phyloP scores from a whole-genome alignment of 192 early-diverging fungal genomes.

The Coemansia sp. region DNA sequence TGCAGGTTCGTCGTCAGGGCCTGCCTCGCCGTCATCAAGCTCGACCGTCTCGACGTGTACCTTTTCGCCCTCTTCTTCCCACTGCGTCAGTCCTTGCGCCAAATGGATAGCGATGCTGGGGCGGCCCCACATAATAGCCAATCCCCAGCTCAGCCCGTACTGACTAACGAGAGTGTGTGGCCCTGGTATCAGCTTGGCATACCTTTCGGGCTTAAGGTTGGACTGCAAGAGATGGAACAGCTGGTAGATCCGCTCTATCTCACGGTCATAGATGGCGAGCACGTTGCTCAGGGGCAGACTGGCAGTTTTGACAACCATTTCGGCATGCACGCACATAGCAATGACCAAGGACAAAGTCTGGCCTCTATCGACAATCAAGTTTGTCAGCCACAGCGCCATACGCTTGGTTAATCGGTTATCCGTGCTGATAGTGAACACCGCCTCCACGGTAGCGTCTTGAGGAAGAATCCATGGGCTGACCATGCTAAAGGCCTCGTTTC shows the following conservation, averaged over 20 bases:
- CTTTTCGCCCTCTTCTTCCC: conserved; percentile 32
- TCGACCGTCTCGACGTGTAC: conserved; percentile 19
- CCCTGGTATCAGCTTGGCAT: conserved; percentile 34
- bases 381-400: conserved; percentile 41
- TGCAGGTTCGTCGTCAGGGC: background rate
- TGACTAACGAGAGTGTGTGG: conserved; percentile 31
- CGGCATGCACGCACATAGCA: conserved; percentile 39
- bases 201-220: conserved; percentile 40
- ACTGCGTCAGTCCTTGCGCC: conserved; percentile 31
- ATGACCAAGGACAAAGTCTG: conserved; percentile 31
- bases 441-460: conserved; percentile 30
- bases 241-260: conserved; percentile 49
- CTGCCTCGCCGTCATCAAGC: background rate
- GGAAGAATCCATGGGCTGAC: conserved; percentile 35
- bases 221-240: conserved; percentile 40
- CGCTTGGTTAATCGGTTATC: conserved; percentile 28
- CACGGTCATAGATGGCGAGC: conserved; percentile 45
- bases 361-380: conserved; percentile 13
- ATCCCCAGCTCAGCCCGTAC: conserved; percentile 39
- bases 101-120: conserved; percentile 30
- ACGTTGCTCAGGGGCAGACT: conserved; percentile 37
- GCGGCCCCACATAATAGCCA: conserved; percentile 46
- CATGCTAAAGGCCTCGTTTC: conserved; percentile 48
- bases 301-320: conserved; percentile 27
- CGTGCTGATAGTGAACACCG: conserved; percentile 14